Evolutionary conservation across 495 filamentous ascomycete genomes (phyloP), one percentile per base, ranked within the genome.

Genomic region (Pseudoneurospora amorphoporcata): DNA sequence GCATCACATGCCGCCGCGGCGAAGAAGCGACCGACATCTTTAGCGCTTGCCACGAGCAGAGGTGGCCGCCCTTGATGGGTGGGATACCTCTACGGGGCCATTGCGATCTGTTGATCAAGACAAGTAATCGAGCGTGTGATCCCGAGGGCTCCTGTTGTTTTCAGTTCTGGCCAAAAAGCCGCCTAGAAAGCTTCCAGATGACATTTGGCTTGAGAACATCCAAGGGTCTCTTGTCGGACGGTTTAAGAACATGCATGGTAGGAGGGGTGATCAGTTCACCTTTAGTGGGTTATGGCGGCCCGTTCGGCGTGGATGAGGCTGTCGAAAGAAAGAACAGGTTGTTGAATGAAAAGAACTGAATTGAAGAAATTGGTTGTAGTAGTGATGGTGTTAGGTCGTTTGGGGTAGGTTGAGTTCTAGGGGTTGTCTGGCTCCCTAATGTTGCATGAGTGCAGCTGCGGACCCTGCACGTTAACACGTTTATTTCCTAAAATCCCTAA

Each of bases 111-210:
- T 37, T 37, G 35, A 37, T 0, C 2, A 5, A 37, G 35, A 37
- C 35, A 2, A 37, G 35, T 37, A 3, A 3, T 37, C 35, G 35
- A 37, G 35, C 35, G 35, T 37, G 35, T 37, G 35, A 37, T 37
- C 0, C 35, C 35, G 35, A 37, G 35, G 35, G 35, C 35, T 37
- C 35, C 35, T 37, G 35, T 37, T 37, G 35, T 37, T 37, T 4
- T 37, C 35, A 37, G 35, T 37, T 2, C 2, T 4, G 84, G 86
- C 79, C 83, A 73, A 86, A 86, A 8, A 82, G 80, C 73, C 85
- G 83, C 73, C 89, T 86, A 39, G 88, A 89, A 71, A 85, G 79
- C 69, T 82, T 83, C 89, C 89, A 92, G 73, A 92, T 86, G 53
- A 79, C 76, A 76, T 89, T 86, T 72, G 88, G 84, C 69, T 80